Evolutionary conservation across 306 rosid species (phyloP), one percentile per base, ranked within the genome.

Genomic region (Cucurbita moschata): DNA sequence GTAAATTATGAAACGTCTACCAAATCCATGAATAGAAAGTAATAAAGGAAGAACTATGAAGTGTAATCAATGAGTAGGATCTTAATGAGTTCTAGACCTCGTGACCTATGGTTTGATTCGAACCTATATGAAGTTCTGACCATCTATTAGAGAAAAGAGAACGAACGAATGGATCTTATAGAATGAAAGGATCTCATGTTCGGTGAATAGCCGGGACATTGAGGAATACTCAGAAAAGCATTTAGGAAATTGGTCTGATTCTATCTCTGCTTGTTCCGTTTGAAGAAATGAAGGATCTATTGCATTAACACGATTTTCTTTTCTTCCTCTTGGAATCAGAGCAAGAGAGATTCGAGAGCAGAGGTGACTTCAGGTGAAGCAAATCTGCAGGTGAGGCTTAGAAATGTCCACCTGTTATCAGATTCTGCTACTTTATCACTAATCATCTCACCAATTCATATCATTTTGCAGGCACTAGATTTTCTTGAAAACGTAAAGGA

Each of bases 401-500:
- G 6, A 44, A 44, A 64, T 64, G 16, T 49, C 18, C 35, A 37
- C 14, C 47, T 38, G 65, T 38, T 38, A 38, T 62, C 26, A 62
- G 47, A 14, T 62, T 37, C 19, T 62, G 69, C 39, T 7, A 21
- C 47, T n/a, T 62, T 38, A 62, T 38, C 46, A 21, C 38, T 57
- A 38, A 30, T 59, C 65, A 12, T 59, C 26, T 30, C 26, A 37
- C 23, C 9, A 15, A 16, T 62, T 62, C 69, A 14, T 7, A 44
- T 64, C 10, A 5, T 65, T 65, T 8, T 15, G 7, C 74, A 69
- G 74, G 58, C 54, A 49, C 44, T 44, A 14, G 74, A 69, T 7
- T 49, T 49, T 69, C 89, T 87, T 80, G 96, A 84, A 76, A 89
- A 82, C 73, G 66, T 90, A 49, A 85, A 79, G 59, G 79, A 78